Evolutionary conservation across 75 land plant genomes (phyloP).

Genomic region (Isoetes taiwanensis): DNA sequence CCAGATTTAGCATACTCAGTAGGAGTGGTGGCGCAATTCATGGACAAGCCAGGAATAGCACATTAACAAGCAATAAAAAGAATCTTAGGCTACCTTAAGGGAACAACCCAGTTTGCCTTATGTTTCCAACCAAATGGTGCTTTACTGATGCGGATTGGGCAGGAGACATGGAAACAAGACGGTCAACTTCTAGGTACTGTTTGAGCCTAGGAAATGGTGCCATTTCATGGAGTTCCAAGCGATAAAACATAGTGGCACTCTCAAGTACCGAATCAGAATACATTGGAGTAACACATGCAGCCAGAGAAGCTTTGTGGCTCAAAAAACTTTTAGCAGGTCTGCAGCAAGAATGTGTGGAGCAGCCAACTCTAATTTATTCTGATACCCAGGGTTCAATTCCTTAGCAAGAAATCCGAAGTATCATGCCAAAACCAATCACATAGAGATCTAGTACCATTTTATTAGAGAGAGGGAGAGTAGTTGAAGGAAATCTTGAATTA

Average conservation of each 20-base stretch:
- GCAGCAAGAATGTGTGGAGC: neutral
- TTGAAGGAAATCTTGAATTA: neutral
- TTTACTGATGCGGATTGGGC: neutral
- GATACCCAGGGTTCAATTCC: conserved; percentile 14
- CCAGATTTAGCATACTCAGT: conserved; percentile 13
- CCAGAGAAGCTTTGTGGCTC: neutral
- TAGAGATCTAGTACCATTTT: conserved; percentile 1
- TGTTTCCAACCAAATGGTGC: neutral
- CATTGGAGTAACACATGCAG: neutral
- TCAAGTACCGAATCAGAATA: conserved; percentile 1
- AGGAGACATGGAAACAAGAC: neutral
- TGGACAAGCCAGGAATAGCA: conserved; percentile 10
- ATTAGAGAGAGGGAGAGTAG: neutral
- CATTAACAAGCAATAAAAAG: conserved; percentile 20
- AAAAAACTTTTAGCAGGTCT: neutral
- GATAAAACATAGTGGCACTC: neutral
- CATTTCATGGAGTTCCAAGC: neutral
- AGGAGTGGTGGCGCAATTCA: conserved; percentile 6
- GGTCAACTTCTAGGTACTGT: neutral
- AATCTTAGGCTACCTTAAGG: conserved; percentile 15
- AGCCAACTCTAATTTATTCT: neutral
- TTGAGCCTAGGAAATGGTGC: neutral
- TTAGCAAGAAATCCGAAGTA: conserved; percentile 1
- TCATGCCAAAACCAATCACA: neutral
- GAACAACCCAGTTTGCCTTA: neutral